Percentiles rank a stretch among this genome's conserved stretches.
These are phyloP conservation scores for Buddleja alternifolia DNA, from an alignment of 257 asterid genomes.

Conservation along the genomic window DNA sequence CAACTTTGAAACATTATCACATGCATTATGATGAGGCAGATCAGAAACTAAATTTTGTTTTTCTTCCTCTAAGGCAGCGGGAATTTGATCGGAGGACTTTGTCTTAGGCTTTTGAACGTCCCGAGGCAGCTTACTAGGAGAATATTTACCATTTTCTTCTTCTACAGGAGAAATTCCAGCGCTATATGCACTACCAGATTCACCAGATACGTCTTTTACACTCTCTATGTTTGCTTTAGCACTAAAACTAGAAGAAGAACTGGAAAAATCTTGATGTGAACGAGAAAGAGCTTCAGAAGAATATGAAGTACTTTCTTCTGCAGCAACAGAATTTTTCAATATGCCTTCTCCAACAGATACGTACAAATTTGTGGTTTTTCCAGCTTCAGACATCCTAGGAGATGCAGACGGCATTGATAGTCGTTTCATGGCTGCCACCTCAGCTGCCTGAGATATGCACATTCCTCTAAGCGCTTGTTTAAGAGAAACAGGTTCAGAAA, in stretches of 20 bases:
- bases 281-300: slow-evolving; percentile 34
- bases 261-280: slow-evolving; percentile 41
- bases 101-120: slow-evolving; percentile 34
- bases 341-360: slow-evolving; percentile 41
- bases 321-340: slow-evolving; percentile 35
- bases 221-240: slow-evolving; percentile 21
- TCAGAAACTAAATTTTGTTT: slow-evolving; percentile 30
- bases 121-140: slow-evolving; percentile 24
- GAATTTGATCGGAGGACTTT: slow-evolving; percentile 27
- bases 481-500: slow-evolving; percentile 80
- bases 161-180: slow-evolving; percentile 21
- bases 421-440: slow-evolving; percentile 80
- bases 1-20: slow-evolving; percentile 33
- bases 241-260: slow-evolving; percentile 32
- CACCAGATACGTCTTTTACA: slow-evolving; percentile 30
- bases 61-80: slow-evolving; percentile 37
- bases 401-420: slow-evolving; percentile 68
- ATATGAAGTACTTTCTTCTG: slow-evolving; percentile 56
- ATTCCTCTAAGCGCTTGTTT: slow-evolving; percentile 93
- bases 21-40: slow-evolving; percentile 25
- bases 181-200: slow-evolving; percentile 26
- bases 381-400: slow-evolving; percentile 72
- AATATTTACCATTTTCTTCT: slow-evolving; percentile 22
- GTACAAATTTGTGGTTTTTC: slow-evolving; percentile 43
- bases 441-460: slow-evolving; percentile 96